These are phyloP conservation scores for Rubia yunnanensis DNA, from an alignment of 257 asterid species.

Conservation along the genomic window DNA sequence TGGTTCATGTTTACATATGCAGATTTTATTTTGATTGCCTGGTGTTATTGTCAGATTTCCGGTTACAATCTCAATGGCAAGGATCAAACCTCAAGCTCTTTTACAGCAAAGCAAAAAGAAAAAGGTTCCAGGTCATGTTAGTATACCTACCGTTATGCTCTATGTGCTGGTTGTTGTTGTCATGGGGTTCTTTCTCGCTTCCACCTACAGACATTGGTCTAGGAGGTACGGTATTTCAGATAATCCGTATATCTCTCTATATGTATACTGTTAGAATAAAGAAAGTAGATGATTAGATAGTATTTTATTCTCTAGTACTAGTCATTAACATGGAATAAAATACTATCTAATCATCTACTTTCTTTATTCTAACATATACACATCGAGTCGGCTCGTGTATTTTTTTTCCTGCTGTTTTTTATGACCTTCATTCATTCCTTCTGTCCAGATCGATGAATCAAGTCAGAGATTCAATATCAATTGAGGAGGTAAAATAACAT, in stretches of 20 bases:
- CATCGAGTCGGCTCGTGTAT: not conserved
- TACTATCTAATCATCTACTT: too few species aligned
- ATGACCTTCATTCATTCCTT: not conserved
- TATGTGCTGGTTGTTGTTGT: conserved; percentile 24
- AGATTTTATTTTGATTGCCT: not conserved
- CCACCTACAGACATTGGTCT: conserved; percentile 42
- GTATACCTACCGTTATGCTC: conserved; percentile 26
- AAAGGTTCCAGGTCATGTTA: conserved; percentile 31
- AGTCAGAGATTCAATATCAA: conserved; percentile 10
- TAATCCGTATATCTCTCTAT: not conserved
- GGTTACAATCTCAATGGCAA: conserved; percentile 24
- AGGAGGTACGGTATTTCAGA: conserved; percentile 16
- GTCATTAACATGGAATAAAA: too few species aligned
- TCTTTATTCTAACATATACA: not conserved
- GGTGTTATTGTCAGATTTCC: not conserved
- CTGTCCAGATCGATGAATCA: conserved; percentile 22
- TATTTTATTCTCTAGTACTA: too few species aligned
- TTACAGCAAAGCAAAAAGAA: conserved; percentile 49
- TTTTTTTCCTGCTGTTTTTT: not conserved
- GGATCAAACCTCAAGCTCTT: conserved; percentile 51
- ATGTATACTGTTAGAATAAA: too few species aligned
- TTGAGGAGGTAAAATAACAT: conserved; percentile 18
- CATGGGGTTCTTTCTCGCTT: conserved; percentile 33
- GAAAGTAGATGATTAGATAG: too few species aligned
- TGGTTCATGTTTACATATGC: not conserved